Conservation (phyloP, 306 rosid species). For the Urtica urens region DNA sequence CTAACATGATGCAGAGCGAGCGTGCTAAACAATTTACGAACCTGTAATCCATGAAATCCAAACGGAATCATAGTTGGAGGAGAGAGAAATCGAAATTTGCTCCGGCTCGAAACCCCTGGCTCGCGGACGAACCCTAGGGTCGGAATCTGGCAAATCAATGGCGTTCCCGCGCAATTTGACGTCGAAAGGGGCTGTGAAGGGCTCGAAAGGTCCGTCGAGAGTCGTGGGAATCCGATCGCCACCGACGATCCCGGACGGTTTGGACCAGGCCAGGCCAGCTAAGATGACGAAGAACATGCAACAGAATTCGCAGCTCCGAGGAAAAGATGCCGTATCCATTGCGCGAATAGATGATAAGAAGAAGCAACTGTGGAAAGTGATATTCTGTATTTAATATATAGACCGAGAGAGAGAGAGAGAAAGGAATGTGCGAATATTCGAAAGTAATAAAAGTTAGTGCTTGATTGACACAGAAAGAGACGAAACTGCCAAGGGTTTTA, state of each 20-base stretch:
- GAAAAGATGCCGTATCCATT: background rate
- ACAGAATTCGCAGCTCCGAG: background rate
- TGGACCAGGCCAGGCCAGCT: background rate
- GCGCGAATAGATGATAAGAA: too few species aligned
- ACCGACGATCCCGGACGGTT: background rate
- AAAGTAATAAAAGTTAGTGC: background rate
- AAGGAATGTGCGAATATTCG: background rate
- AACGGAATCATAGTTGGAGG: constrained; percentile 44
- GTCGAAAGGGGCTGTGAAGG: constrained; percentile 58
- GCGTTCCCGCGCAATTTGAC: constrained; percentile 42
- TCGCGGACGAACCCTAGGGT: constrained; percentile 49
- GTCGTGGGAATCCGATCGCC: constrained; percentile 42
- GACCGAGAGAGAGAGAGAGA: background rate
- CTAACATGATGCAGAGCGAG: too few species aligned
- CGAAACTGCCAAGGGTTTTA: too few species aligned
- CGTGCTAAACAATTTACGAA: too few species aligned
- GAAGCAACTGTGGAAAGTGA: background rate
- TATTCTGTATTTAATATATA: background rate
- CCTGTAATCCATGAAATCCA: constrained; percentile 90
- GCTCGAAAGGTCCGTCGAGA: constrained; percentile 62
- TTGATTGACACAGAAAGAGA: too few species aligned
- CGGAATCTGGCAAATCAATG: constrained; percentile 50
- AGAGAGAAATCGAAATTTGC: constrained; percentile 70
- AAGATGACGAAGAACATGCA: background rate
- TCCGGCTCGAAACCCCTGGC: constrained; percentile 55